Base-by-base conservation (phyloP, 2,329 filamentous ascomycete genomes). In the Chrysosporium queenslandicum region DNA sequence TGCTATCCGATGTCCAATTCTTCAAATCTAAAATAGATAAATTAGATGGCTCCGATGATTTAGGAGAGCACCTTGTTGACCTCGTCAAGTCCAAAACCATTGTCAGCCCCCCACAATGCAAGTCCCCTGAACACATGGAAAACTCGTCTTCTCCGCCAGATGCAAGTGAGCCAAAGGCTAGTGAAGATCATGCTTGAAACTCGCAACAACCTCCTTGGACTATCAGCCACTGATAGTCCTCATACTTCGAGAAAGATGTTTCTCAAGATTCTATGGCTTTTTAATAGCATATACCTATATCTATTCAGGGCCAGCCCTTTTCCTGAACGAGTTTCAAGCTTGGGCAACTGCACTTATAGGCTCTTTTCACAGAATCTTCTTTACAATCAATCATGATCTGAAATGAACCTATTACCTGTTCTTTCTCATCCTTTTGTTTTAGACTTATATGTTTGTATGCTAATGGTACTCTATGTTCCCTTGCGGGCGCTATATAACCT, bases 31-130 rank as follows among this genome's bases (percentile, higher is more conserved):
- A 82, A 58, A 76, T 95, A 5, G 77, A 80, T 58, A 89, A 87
- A 63, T 78, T 95, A 36, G 84, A 92, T 49, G 88, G 87, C 1
- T 87, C 87, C 54, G 83, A 78, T 8, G 83, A 89, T 58, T 74
- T 87, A 2, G 87, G 86, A 27, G 78, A 84, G 32, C 77, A 82
- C 56, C 75, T 96, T 4, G 69, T 82, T 11, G 77, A 78, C 51
- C 50, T 73, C 18, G 64, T 72, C 29, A 62, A 68, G 41, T 62
- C 63, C 11, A 74, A 73, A 57, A 58, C 57, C 4, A 64, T 66
- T 25, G 53, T 46, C 59, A n/a, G 48, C 60, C 2, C 47, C 21
- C 36, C 37, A 5, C 27, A 34, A 18, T 25, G 5, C 37, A n/a
- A n/a, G n/a, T 34, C 39, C 25, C 39, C 37, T 34, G 37, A 50